Evolutionary conservation across 805 yeast species (phyloP).

Genomic region (Isabelozyma heimii): DNA sequence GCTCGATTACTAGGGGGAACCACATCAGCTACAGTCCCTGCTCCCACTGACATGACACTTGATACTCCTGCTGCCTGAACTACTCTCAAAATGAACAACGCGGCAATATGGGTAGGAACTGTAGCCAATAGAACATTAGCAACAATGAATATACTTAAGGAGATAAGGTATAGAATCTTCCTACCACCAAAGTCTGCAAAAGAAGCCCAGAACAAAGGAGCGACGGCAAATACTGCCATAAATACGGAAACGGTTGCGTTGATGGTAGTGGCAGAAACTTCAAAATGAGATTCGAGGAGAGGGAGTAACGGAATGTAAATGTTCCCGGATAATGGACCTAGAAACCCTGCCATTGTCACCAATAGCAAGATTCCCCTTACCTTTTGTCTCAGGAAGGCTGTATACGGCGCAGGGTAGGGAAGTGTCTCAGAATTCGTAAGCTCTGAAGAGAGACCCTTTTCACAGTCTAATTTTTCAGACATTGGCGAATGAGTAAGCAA

Average conservation of each 20-base stretch:
- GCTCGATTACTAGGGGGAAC: constrained; percentile 28
- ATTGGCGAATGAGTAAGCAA: too few species aligned
- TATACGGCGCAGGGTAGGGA: constrained; percentile 14
- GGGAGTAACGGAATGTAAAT: constrained; percentile 57
- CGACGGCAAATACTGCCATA: constrained; percentile 54
- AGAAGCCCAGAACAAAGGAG: constrained; percentile 56
- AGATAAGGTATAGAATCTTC: constrained; percentile 24
- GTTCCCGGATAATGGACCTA: constrained; percentile 58
- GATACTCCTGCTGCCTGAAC: constrained; percentile 39
- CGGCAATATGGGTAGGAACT: constrained; percentile 27
- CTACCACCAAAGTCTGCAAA: constrained; percentile 55
- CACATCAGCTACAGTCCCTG: constrained; percentile 35
- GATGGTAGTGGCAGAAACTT: constrained; percentile 40
- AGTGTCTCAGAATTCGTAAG: constrained; percentile 4
- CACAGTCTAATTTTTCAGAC: too few species aligned
- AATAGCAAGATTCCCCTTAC: constrained; percentile 31
- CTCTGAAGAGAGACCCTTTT: not conserved
- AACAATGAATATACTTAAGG: constrained; percentile 22
- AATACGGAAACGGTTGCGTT: constrained; percentile 58
- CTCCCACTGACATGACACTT: constrained; percentile 34
- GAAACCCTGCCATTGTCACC: constrained; percentile 48
- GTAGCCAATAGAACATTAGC: constrained; percentile 28
- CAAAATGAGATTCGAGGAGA: constrained; percentile 37
- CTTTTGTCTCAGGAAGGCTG: constrained; percentile 32
- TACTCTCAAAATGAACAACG: constrained; percentile 26